Percentiles rank a stretch among this genome's conserved stretches.
Evolutionary conservation across 1,284 basidiomycete genomes (phyloP).

Genomic region (Sphagnurus paluster): DNA sequence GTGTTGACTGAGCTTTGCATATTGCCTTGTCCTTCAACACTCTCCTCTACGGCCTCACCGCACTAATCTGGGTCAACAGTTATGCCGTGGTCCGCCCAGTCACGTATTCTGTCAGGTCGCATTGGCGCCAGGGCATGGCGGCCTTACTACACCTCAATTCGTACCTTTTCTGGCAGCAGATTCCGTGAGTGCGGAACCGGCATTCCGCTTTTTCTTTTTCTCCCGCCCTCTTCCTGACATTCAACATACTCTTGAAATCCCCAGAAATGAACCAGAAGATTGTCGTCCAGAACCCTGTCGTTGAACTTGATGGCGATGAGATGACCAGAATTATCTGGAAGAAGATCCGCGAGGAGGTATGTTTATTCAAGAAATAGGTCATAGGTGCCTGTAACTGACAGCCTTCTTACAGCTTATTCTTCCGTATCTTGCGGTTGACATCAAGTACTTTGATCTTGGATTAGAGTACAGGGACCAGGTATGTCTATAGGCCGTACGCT

Average conservation of each 20-base stretch:
- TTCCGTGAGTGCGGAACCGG: conserved; percentile 15
- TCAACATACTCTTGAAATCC: background rate
- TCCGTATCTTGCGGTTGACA: conserved; percentile 92
- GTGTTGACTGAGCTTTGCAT: background rate
- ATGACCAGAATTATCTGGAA: conserved; percentile 99
- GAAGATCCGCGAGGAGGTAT: conserved; percentile 94
- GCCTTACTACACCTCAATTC: conserved; percentile 12
- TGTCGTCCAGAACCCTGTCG: conserved; percentile 87
- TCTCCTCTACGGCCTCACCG: background rate
- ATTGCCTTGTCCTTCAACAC: conserved; percentile 2
- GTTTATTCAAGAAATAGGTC: conserved; percentile 20
- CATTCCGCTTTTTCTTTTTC: background rate
- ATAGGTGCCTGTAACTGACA: background rate
- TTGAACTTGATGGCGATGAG: conserved; percentile 96
- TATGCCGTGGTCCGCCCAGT: conserved; percentile 15
- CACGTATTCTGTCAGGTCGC: conserved; percentile 17
- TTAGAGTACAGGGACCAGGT: conserved; percentile 90
- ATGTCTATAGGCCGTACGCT: conserved; percentile 22
- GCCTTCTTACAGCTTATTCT: conserved; percentile 74
- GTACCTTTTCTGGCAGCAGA: conserved; percentile 19
- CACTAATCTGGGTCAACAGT: conserved; percentile 4
- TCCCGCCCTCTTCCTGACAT: background rate
- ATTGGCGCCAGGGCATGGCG: conserved; percentile 11
- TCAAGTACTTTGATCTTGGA: conserved; percentile 98
- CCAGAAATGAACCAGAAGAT: conserved; percentile 52